A percentile compares a stretch with the other conserved stretches of the same genome.
Evolutionary conservation across 345 rosid species (phyloP).

Genomic region (rapeseed (Brassica napus)): DNA sequence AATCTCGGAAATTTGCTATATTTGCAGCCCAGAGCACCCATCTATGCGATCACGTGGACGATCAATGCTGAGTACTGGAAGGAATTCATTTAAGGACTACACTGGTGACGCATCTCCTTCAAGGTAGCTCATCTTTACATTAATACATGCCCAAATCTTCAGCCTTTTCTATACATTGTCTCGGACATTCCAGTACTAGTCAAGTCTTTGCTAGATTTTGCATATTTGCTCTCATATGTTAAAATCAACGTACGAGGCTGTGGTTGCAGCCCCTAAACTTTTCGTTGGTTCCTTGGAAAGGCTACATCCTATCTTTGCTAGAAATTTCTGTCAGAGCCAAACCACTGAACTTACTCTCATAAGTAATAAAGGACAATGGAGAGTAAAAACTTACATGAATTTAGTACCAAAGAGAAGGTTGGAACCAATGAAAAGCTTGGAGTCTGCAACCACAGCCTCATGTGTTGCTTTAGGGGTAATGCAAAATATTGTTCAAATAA

Average conservation of each 20-base stretch:
- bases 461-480: conserved; percentile 68
- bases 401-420: conserved; percentile 68
- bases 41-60: conserved; percentile 71
- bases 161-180: conserved; percentile 2
- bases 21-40: conserved; percentile 93
- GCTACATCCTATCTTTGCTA: background rate
- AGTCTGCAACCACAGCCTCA: conserved; percentile 58
- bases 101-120: conserved; percentile 68
- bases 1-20: no score
- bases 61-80: conserved; percentile 82
- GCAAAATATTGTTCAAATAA: conserved; percentile 48
- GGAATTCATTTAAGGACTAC: conserved; percentile 62
- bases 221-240: background rate
- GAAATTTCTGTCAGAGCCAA: background rate
- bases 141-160: conserved; percentile 11
- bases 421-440: conserved; percentile 69
- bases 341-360: background rate
- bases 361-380: background rate
- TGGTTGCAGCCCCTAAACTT: background rate
- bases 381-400: conserved; percentile 60
- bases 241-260: background rate
- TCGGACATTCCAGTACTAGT: no score
- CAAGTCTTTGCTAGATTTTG: conserved; percentile 1
- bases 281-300: background rate
- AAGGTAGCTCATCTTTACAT: conserved; percentile 51